Percentiles rank a stretch among this genome's conserved stretches.
Conservation (phyloP, 257 asterid genomes). For the Solanum bukasovii region DNA sequence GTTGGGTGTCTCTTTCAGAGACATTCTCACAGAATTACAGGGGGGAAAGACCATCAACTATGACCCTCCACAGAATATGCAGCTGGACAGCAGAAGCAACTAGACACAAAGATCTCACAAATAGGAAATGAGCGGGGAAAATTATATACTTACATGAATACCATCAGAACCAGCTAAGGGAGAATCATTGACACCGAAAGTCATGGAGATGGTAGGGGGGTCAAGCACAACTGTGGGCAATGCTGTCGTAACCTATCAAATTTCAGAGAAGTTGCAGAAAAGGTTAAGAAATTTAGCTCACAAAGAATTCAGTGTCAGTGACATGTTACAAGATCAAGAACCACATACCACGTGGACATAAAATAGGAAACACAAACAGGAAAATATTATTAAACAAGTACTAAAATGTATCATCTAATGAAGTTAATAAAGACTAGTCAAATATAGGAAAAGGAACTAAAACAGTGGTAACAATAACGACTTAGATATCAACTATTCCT, state of each 20-base stretch:
- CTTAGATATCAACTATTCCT: not conserved
- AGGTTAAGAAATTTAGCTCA: not conserved
- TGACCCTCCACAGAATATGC: not conserved
- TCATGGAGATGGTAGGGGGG: constrained; percentile 90
- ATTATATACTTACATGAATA: constrained; percentile 50
- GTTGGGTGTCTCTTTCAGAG: not conserved
- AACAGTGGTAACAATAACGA: not conserved
- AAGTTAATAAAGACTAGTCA: not conserved
- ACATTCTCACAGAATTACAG: not conserved
- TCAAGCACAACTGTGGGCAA: constrained; percentile 92
- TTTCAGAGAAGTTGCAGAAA: not conserved
- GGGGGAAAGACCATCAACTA: not conserved
- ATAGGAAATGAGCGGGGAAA: not conserved
- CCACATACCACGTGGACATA: not conserved
- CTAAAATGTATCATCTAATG: not conserved
- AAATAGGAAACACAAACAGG: not conserved
- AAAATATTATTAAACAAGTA: not conserved
- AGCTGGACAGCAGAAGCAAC: not conserved
- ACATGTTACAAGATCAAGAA: not conserved
- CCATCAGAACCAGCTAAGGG: constrained; percentile 99
- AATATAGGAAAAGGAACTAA: not conserved
- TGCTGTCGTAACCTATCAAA: constrained; percentile 64
- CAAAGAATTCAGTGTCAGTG: not conserved
- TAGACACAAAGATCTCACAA: not conserved
- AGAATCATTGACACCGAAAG: constrained; percentile 95